Base-by-base conservation (phyloP, 208 protist genomes). In the Blechomonas ayalai region DNA sequence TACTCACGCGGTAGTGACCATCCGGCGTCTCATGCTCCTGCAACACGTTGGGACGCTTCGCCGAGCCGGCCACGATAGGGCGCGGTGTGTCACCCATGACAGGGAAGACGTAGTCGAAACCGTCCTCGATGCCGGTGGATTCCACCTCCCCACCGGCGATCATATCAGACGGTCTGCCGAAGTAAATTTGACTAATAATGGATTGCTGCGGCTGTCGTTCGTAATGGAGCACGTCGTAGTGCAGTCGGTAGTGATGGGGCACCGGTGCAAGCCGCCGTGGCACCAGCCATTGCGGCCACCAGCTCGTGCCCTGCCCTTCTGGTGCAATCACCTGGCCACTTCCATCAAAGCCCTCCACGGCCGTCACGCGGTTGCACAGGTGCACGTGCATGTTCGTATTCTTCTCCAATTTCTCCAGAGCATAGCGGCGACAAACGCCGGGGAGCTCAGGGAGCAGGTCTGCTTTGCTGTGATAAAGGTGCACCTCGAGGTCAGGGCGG, bases 31-130 rank as follows among this genome's bases (percentile, higher is more conserved):
- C 67, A 53, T 92, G 84, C 51, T 70, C 62, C 35, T 57, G 31
- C 25, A 92, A 57, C 16, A 87, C 72, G 66, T 85, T 85, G 18
- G 52, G 57, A n/a, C 16, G 3, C 23, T 64, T 31, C 8, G 53
- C 35, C 16, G 27, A 42, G n/a, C 65, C 63, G 4, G 53, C 46
- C 13, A 37, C 48, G 42, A 91, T 71, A 20, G 77, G 77, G 2
- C 74, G 63, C 3, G 84, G 73, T 2, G 73, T 83, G 59, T 82
- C 76, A 7, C 84, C 84, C 8, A 64, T 61, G 18, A 74, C 42
- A n/a, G 70, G 47, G 29, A 92, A 92, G 44, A 92, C 84, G 57
- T 92, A 89, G 47, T 89, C 84, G 53, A 74, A 92, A n/a, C 32
- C 51, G 23, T 55, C 48, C 41, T 82, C 74, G 10, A 25, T 49